Evolutionary conservation across 257 asterid species (phyloP), one percentile per base, ranked within the genome.

Genomic region (Plantago ovata): DNA sequence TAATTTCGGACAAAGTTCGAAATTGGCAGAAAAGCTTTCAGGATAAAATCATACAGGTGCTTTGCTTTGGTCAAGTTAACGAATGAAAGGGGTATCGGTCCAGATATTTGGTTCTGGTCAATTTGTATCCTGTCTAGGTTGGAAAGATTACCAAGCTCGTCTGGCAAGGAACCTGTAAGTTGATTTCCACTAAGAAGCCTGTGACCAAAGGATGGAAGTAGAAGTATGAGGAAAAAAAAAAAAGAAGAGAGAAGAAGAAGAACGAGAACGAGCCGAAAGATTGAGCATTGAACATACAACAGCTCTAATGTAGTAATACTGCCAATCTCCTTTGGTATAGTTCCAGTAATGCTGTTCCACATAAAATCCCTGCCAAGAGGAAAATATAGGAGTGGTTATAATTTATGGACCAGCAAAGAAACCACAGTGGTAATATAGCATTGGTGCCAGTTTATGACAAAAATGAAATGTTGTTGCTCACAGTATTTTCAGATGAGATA

Each of bases 151-250:
- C 97, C 97, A 59, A 90, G 81, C 81, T 90, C 97, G 61, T 82
- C 94, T 43, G 97, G 97, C 80, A 90, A 66, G 53, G 82, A 56
- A 52, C 97, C 97, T 24, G 80, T 90, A 41, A 90, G 79, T 59
- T 86, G 74, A 72, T 90, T 90, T 68, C 97, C 97, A 71, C 78
- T 90, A 54, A 90, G 84, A 69, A 90, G 95, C 84, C 97, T 90
- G 81, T 22, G 63, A 63, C 60, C 64, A 62, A 14, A 54, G 54
- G 48, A 49, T 42, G 50, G 53, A 53, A 13, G 33, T n/a, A 23
- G 49, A 50, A 58, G 62, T 47, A 46, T 19, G 63, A 70, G 63
- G 8, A n/a, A n/a, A n/a, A n/a, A n/a, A n/a, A n/a, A n/a, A n/a
- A n/a, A n/a, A n/a, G n/a, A n/a, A n/a, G n/a, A n/a, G 39, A 54